Base-by-base conservation (phyloP, 768 basidiomycete genomes). In the Nevesoporus exiguus region DNA sequence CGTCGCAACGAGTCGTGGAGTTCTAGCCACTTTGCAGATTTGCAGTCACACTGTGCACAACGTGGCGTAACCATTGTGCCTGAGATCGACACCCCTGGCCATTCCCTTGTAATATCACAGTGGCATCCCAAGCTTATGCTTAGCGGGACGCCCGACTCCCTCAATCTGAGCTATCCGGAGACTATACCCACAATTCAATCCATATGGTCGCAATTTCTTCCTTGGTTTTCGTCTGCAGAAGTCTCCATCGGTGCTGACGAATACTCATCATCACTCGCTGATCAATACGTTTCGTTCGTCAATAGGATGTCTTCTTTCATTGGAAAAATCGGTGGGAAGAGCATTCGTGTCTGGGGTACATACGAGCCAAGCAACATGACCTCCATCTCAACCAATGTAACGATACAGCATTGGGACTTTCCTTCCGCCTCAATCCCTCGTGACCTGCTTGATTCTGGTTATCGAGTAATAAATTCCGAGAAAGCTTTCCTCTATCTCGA, bases 191-290 rank as follows among this genome's bases (percentile, higher is more conserved):
- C 73, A 0, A 64, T 78, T 40, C 71, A 77, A 54, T 64, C 69
- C 8, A 71, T 78, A 17, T 78, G 76, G 77, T 62, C 71, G 19
- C 73, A 74, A 52, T 63, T 72, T 52, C 65, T 76, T 24, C 70
- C 73, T 1, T 74, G 73, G 73, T 74, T 73, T 56, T 56, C 72
- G 19, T 62, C 71, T 48, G 44, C 61, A 10, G 74, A 78, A 50
- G 74, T 79, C 19, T 76, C 75, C 8, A 77, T 79, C 34, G 77
- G 77, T 13, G 75, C 75, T 24, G 77, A 78, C 49, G 76, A 78
- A 61, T 78, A 77, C 54, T 53, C 58, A 10, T 36, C 69, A 8
- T 58, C 66, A 7, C 60, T 77, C 9, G 77, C 74, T 3, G 65
- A 76, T 46, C 73, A 72, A 44, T 79, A 77, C 55, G 71, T 74